Percentiles rank a stretch among this genome's conserved stretches.
Conservation (phyloP, 768 basidiomycete genomes). For the Hydnomerulius pinastri region DNA sequence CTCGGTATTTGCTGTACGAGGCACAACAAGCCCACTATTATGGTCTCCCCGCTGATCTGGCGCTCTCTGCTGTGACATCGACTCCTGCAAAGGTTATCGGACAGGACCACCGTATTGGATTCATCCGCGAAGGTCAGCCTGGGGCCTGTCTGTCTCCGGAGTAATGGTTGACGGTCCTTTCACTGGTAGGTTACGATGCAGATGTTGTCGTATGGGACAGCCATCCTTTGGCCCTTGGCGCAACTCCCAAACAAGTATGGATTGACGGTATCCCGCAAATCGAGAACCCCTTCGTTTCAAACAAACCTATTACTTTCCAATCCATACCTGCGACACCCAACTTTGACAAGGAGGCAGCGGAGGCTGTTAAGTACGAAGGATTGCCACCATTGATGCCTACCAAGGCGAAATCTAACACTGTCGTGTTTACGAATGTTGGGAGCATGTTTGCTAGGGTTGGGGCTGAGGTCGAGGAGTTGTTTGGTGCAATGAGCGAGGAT, state of each 20-base stretch:
- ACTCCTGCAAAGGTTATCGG: slow-evolving; percentile 73
- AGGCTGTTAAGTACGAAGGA: slow-evolving; percentile 64
- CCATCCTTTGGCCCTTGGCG: slow-evolving; percentile 76
- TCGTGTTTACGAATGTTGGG: slow-evolving; percentile 69
- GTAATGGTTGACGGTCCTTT: no score
- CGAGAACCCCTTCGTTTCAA: slow-evolving; percentile 42
- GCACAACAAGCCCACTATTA: slow-evolving; percentile 71
- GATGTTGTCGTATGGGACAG: slow-evolving; percentile 78
- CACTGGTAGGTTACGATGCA: no score
- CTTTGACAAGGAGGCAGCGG: slow-evolving; percentile 63
- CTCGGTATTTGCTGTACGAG: slow-evolving; percentile 57
- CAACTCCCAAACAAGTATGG: slow-evolving; percentile 78
- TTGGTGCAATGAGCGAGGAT: slow-evolving; percentile 9
- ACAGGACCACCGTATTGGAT: slow-evolving; percentile 77
- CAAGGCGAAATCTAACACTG: slow-evolving; percentile 35
- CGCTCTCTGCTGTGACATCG: slow-evolving; percentile 69
- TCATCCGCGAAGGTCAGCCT: slow-evolving; percentile 47
- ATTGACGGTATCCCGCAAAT: slow-evolving; percentile 85
- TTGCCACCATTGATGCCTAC: slow-evolving; percentile 62
- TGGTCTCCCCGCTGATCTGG: slow-evolving; percentile 62
- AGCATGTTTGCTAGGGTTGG: slow-evolving; percentile 45
- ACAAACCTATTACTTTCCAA: slow-evolving; percentile 60
- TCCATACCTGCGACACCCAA: slow-evolving; percentile 53
- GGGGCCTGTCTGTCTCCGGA: no score
- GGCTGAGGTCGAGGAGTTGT: slow-evolving; percentile 22